Conservation (phyloP, 192 early-diverging fungal species). For the Coemansia sp. region DNA sequence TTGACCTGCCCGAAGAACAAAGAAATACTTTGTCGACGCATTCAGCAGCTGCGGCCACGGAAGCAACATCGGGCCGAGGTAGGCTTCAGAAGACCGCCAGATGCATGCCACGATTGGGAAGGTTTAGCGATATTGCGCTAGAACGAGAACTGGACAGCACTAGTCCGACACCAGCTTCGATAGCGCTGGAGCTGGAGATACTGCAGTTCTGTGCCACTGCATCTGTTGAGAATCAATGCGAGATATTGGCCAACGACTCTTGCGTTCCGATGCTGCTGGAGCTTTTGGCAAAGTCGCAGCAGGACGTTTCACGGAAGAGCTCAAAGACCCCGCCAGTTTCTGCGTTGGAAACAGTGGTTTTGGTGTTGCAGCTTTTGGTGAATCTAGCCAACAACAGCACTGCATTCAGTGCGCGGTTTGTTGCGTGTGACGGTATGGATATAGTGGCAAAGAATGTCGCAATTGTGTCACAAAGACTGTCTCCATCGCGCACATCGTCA, state of each 20-base stretch:
- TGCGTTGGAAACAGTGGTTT: constrained; percentile 30
- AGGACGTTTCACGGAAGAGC: not conserved
- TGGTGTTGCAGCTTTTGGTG: constrained; percentile 45
- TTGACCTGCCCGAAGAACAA: constrained; percentile 44
- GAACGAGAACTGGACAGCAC: constrained; percentile 14
- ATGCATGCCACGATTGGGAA: not conserved
- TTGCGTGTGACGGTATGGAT: constrained; percentile 31
- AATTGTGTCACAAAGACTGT: constrained; percentile 26
- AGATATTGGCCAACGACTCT: constrained; percentile 23
- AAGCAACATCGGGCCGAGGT: not conserved
- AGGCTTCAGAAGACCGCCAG: not conserved
- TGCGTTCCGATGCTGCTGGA: constrained; percentile 26
- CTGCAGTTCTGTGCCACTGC: constrained; percentile 45
- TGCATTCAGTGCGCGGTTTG: constrained; percentile 35
- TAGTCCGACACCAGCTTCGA: constrained; percentile 21
- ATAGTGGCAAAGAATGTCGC: constrained; percentile 43
- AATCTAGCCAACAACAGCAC: constrained; percentile 50
- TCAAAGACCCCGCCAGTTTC: not conserved
- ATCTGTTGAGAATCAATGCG: constrained; percentile 35
- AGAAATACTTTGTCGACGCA: not conserved
- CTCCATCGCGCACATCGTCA: not conserved
- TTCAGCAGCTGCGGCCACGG: not conserved
- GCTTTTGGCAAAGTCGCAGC: constrained; percentile 34
- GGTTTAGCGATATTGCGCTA: not conserved
- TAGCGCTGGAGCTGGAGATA: constrained; percentile 41